Evolutionary conservation across 2,329 filamentous ascomycete species (phyloP), one percentile per base, ranked within the genome.

Genomic region (Scytalidium sp.): DNA sequence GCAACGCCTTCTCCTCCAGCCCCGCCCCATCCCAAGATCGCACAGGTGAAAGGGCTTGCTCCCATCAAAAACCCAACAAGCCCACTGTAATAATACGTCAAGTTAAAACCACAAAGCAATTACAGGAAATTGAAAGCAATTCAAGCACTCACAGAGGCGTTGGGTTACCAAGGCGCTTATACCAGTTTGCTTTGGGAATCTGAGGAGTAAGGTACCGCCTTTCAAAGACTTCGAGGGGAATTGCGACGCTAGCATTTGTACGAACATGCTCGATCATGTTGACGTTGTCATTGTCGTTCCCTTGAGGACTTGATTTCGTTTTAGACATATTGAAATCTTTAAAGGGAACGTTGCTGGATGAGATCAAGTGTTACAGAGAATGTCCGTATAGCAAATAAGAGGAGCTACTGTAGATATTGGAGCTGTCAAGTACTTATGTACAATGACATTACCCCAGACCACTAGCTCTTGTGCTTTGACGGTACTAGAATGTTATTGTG

Each of bases 11-110:
- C 72, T 3, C 72, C 74, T 41, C 77, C 78, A 22, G 80, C 71
- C 19, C 80, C 79, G 57, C 79, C 67, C 80, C 79, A 83, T 36
- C 79, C 79, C 75, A 84, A 79, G 7, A 81, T 66, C 23, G 74
- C 70, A 64, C 76, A 80, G 41, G 76, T 76, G 19, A 82, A 65
- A 0, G 80, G 80, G 0, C 72, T 75, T 27, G 81, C 67, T 19
- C 73, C 75, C 22, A 83, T 59, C 45, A 84, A 60, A 66, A 83
- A 84, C 2, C 79, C 79, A 51, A 75, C 61, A 8, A 82, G 66
- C 5, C 75, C 74, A 32, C 74, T 78, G 22, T 9, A 20, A 40
- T 29, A 41, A 21, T 20, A 25, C 6, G 8, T 6, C 10, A 20
- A 6, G 17, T 36, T 36, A 2, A n/a, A 20, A 15, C 29, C n/a